Conservation (phyloP, 2,329 filamentous ascomycete species). For the Alternaria rosae region DNA sequence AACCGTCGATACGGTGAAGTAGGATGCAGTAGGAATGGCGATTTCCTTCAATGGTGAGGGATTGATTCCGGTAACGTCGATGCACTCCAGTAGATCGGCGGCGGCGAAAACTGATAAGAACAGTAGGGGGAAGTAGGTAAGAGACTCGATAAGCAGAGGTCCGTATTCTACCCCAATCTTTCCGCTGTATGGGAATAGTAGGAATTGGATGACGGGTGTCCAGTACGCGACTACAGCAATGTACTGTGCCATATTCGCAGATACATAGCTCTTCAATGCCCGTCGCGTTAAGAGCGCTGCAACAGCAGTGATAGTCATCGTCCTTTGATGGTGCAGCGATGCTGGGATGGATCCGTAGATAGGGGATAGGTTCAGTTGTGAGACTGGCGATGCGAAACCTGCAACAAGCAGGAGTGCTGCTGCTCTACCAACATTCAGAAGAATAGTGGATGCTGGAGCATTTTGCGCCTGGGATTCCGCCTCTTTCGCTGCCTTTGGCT, state of each 20-base stretch:
- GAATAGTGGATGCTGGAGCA: slow-evolving; percentile 29
- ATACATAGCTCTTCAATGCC: slow-evolving; percentile 60
- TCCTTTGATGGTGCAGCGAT: slow-evolving; percentile 71
- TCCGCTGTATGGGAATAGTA: slow-evolving; percentile 72
- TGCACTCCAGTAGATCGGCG: slow-evolving; percentile 65
- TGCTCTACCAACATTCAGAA: slow-evolving; percentile 45
- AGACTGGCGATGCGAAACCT: slow-evolving; percentile 72
- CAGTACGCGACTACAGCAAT: slow-evolving; percentile 78
- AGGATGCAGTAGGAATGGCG: slow-evolving; percentile 70
- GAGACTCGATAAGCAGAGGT: slow-evolving; percentile 74
- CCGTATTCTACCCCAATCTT: slow-evolving; percentile 73
- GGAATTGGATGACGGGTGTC: slow-evolving; percentile 75
- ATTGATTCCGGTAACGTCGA: slow-evolving; percentile 63
- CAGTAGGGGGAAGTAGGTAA: slow-evolving; percentile 69
- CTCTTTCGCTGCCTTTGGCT: slow-evolving; percentile 43
- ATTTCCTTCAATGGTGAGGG: slow-evolving; percentile 68
- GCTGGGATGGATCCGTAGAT: slow-evolving; percentile 88
- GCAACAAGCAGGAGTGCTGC: slow-evolving; percentile 61
- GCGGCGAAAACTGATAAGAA: slow-evolving; percentile 51
- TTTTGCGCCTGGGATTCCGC: slow-evolving; percentile 33
- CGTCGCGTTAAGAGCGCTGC: slow-evolving; percentile 75
- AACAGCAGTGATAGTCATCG: slow-evolving; percentile 72
- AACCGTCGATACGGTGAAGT: slow-evolving; percentile 65
- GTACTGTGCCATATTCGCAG: slow-evolving; percentile 57
- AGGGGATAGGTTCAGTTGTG: slow-evolving; percentile 79